Evolutionary conservation across 2,329 filamentous ascomycete species (phyloP).

Genomic region (Hymenoscyphus repandus): DNA sequence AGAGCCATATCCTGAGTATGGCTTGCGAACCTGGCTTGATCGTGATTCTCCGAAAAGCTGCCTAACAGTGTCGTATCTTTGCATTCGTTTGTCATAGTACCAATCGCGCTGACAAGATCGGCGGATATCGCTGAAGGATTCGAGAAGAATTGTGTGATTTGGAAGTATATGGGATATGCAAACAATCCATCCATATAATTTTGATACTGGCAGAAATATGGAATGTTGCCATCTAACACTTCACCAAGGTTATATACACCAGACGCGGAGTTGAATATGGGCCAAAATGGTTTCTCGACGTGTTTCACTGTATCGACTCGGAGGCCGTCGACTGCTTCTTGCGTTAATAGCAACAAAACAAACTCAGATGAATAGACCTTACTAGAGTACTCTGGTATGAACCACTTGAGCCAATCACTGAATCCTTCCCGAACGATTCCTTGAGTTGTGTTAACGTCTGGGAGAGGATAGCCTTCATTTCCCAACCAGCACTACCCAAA

Average conservation of each 20-base stretch:
- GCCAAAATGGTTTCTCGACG: slow-evolving; percentile 47
- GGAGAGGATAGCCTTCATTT: slow-evolving; percentile 38
- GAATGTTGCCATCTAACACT: slow-evolving; percentile 47
- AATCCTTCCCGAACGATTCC: slow-evolving; percentile 34
- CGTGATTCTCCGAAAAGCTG: slow-evolving; percentile 40
- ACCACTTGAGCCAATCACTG: slow-evolving; percentile 33
- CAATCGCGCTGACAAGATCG: slow-evolving; percentile 10
- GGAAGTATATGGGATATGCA: slow-evolving; percentile 13
- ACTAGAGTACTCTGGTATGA: slow-evolving; percentile 37
- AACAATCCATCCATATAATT: slow-evolving; percentile 14
- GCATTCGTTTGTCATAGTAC: slow-evolving; percentile 8
- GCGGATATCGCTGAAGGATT: slow-evolving; percentile 8
- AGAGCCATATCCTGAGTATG: slow-evolving; percentile 14
- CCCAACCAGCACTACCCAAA: slow-evolving; percentile 14
- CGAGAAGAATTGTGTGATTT: slow-evolving; percentile 12
- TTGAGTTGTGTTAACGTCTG: slow-evolving; percentile 39
- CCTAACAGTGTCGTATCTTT: slow-evolving; percentile 33
- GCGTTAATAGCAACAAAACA: background rate
- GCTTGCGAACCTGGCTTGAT: slow-evolving; percentile 36
- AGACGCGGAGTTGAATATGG: slow-evolving; percentile 44
- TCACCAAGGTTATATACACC: slow-evolving; percentile 59
- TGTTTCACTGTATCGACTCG: slow-evolving; percentile 44
- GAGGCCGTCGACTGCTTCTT: slow-evolving; percentile 30
- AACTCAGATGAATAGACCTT: no score
- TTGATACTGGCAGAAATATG: slow-evolving; percentile 34